Conservation (phyloP, 805 yeast species). For the Starmerella davenportii region DNA sequence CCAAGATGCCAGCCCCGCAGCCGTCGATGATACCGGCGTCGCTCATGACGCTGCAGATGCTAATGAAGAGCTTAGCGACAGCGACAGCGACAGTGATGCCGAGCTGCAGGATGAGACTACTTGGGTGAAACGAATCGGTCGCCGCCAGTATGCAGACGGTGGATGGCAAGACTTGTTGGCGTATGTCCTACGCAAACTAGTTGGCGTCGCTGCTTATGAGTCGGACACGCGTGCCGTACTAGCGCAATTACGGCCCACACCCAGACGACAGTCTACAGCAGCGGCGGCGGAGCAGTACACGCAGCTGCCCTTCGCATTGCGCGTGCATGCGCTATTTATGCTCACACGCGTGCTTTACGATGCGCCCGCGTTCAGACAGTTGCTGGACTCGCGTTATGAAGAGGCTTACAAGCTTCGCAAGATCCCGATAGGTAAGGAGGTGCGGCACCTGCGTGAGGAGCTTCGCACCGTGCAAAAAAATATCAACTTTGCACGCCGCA, state of each 20-base stretch:
- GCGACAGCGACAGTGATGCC: constrained; percentile 11
- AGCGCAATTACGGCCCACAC: neutral
- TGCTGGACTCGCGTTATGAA: constrained; percentile 53
- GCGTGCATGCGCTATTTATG: constrained; percentile 41
- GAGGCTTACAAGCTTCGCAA: constrained; percentile 44
- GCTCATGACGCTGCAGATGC: constrained; percentile 17
- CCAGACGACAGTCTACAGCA: constrained; percentile 27
- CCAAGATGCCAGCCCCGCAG: constrained; percentile 19
- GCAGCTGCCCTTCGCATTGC: constrained; percentile 33
- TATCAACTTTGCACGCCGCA: neutral
- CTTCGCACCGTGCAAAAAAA: constrained; percentile 20
- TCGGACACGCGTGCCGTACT: constrained; percentile 13
- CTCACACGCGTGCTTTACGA: constrained; percentile 44
- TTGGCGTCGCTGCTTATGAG: constrained; percentile 31
- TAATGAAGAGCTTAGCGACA: constrained; percentile 20
- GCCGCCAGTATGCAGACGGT: constrained; percentile 63
- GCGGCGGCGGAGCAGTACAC: constrained; percentile 40
- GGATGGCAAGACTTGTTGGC: constrained; percentile 73
- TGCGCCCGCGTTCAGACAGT: constrained; percentile 39
- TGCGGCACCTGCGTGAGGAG: constrained; percentile 34
- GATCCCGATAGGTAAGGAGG: constrained; percentile 43
- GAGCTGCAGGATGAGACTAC: constrained; percentile 5
- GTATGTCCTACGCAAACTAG: constrained; percentile 43
- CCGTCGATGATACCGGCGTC: constrained; percentile 9
- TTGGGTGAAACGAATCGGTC: constrained; percentile 66